Base-by-base conservation (phyloP, 768 basidiomycete genomes). In the Podaxis sp. region DNA sequence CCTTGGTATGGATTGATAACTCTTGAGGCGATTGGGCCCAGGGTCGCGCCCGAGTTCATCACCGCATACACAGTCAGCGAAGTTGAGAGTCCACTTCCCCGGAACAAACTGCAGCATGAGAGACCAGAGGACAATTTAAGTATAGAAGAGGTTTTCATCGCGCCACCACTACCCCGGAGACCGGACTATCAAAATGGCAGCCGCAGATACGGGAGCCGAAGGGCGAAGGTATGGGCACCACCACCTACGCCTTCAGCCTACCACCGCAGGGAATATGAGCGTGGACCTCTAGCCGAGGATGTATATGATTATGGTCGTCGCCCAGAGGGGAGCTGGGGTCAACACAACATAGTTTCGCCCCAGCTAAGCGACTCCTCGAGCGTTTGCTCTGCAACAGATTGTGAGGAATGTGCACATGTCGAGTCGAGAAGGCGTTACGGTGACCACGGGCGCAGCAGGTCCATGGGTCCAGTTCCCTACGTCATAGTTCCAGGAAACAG, bases 51-150 rank as follows among this genome's bases (percentile, higher is more conserved):
- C 25, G 51, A 54, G 36, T 40, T 60, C 33, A 37, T 52, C 27
- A 54, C 60, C 3, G 43, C 53, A 17, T 61, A 61, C 41, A 55
- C 60, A 54, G 60, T 61, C 11, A 61, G 60, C 53, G 60, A 61
- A 12, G 52, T 36, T 37, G 52, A 61, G 11, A 61, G 40, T 47
- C 60, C 60, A 37, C 41, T 17, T n/a, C 40, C 53, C 8, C 51
- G 58, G 58, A 40, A 27, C 36, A 55, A 53, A 53, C n/a, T 46
- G 9, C 53, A 55, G 9, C 22, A 27, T 9, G 53, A 55, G 24
- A 43, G 41, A 4, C 29, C 7, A 5, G 60, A 61, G n/a, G 60
- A 61, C 15, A 13, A 46, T 37, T 49, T 61, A 4, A 46, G n/a
- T 19, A 29, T 61, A 15, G 52, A 61, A 19, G 60, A 61, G 43